Base-by-base conservation (phyloP, 2,329 filamentous ascomycete species). In the Epicoccum sorghinum region DNA sequence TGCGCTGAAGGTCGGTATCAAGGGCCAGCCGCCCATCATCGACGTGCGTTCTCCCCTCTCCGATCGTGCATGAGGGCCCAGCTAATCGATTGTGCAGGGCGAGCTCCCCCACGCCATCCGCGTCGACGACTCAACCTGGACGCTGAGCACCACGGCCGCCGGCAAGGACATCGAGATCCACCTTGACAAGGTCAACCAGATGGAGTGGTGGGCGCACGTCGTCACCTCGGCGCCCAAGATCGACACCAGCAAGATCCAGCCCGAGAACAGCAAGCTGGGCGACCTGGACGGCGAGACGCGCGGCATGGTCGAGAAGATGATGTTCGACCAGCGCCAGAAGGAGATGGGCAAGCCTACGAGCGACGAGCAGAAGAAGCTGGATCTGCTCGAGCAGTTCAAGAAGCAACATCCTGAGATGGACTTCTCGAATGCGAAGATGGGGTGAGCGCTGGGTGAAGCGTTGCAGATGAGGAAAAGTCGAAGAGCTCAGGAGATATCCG, bases 251-350 rank as follows among this genome's bases (percentile, higher is more conserved):
- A 97, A 96, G 81, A 98, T 99, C 77, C 86, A 88, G 73, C 95
- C 95, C 22, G 95, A 98, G 78, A 93, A 89, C 73, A 93, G 89
- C 72, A 96, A 92, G 76, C 82, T 99, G 69, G 88, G 89, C 52
- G 95, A 99, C 75, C 81, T 99, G 64, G 93, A 98, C 72, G 95
- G 95, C 57, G 90, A 96, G 82, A 99, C 95, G 48, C 85, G 95
- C 61, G 85, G 87, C 55, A 98, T 99, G 93, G 95, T 99, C 39
- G 95, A 99, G 86, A 99, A 99, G 86, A 99, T 99, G 95, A 99
- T 99, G 95, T 99, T 85, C 70, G 95, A 99, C 80, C 95, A 99
- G 82, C 83, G 90, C 64, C 93, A 98, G 80, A 99, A 99, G 86
- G 93, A 98, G 80, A 81, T 84, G 76, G 95, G 95, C 4, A 83